Conservation (phyloP, 108 stramenopile genomes). For the Nitzschia inconspicua region DNA sequence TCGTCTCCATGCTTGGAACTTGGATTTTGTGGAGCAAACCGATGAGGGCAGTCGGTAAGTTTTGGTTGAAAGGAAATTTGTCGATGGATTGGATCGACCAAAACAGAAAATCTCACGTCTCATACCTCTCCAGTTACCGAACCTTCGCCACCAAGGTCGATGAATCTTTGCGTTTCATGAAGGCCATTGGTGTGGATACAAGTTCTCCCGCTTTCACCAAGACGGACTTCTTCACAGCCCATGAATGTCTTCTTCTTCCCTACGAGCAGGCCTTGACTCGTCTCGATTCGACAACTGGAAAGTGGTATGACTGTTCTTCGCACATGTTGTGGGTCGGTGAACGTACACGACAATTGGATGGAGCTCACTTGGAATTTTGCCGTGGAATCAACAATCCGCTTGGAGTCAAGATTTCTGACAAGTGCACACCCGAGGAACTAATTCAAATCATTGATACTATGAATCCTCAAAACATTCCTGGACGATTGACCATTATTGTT, state of each 20-base stretch:
- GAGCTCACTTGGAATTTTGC: slow-evolving; percentile 97
- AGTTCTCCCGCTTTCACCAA: slow-evolving; percentile 76
- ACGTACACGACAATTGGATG: slow-evolving; percentile 96
- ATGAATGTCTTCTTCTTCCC: slow-evolving; percentile 96
- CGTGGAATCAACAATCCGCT: slow-evolving; percentile 97
- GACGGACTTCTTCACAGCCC: slow-evolving; percentile 95
- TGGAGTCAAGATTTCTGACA: slow-evolving; percentile 96
- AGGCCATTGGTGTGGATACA: slow-evolving; percentile 95
- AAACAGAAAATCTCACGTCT: slow-evolving; percentile 1
- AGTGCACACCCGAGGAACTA: slow-evolving; percentile 94
- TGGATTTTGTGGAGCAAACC: slow-evolving; percentile 96
- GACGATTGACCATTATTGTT: slow-evolving; percentile 94
- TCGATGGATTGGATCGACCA: neutral
- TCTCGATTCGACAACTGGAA: slow-evolving; percentile 93
- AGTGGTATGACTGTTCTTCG: slow-evolving; percentile 96
- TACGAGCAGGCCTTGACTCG: slow-evolving; percentile 98
- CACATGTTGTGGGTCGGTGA: slow-evolving; percentile 99
- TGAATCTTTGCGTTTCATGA: slow-evolving; percentile 94
- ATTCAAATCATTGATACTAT: slow-evolving; percentile 88
- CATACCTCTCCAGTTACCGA: slow-evolving; percentile 74
- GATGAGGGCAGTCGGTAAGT: slow-evolving; percentile 87
- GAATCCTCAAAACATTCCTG: slow-evolving; percentile 96
- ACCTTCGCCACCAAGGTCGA: slow-evolving; percentile 91
- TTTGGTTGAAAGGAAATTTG: neutral
- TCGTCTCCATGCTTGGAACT: slow-evolving; percentile 96